A percentile compares a stretch with the other conserved stretches of the same genome.
phyloP scores from a whole-genome alignment of 768 basidiomycete species.

The Lepiota subincarnata region DNA sequence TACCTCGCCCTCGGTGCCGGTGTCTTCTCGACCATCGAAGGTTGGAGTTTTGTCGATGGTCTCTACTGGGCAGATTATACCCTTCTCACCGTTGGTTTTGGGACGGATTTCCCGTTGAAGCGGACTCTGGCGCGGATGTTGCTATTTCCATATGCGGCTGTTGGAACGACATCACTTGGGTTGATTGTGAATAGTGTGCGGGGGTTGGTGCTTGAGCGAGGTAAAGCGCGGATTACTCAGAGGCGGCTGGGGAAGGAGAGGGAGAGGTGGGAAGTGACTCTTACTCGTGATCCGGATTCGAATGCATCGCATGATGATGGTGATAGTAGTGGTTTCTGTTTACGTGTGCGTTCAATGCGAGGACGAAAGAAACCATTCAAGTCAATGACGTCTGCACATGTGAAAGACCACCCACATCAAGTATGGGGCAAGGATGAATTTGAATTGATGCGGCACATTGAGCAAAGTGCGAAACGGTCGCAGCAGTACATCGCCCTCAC shows the following conservation, averaged over 20 bases:
- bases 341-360: not conserved
- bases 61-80: slow-evolving; percentile 43
- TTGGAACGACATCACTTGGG: slow-evolving; percentile 35
- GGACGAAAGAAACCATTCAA: too few species aligned
- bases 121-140: slow-evolving; percentile 24
- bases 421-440: slow-evolving; percentile 33
- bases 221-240: slow-evolving; percentile 29
- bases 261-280: slow-evolving; percentile 19
- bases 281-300: slow-evolving; percentile 4
- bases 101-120: slow-evolving; percentile 32
- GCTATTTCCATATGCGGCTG: slow-evolving; percentile 34
- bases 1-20: slow-evolving; percentile 37
- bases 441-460: slow-evolving; percentile 34
- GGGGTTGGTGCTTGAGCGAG: slow-evolving; percentile 34
- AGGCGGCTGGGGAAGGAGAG: slow-evolving; percentile 30
- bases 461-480: slow-evolving; percentile 19
- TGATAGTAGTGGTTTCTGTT: not conserved
- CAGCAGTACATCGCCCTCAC: slow-evolving; percentile 23
- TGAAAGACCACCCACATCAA: slow-evolving; percentile 13
- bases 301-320: not conserved
- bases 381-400: too few species aligned
- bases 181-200: slow-evolving; percentile 35
- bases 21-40: slow-evolving; percentile 31
- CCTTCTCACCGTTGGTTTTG: slow-evolving; percentile 36
- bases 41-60: slow-evolving; percentile 34